Conservation (phyloP, 371 early-diverging fungal genomes). For the Apophysomyces ossiformis region DNA sequence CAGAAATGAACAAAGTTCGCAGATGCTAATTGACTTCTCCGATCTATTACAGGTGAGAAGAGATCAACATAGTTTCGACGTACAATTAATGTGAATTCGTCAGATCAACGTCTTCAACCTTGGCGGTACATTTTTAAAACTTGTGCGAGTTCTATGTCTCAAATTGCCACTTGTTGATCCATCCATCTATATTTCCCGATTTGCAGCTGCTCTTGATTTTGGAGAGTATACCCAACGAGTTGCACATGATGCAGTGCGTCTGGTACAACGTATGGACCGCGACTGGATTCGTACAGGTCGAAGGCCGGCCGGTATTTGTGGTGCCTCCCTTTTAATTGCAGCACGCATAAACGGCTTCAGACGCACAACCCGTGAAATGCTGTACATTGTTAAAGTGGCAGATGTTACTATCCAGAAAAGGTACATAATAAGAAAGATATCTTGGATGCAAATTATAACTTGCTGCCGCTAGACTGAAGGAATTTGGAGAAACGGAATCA, state of each 20-base stretch:
- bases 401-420: constrained; percentile 90
- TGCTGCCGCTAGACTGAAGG: constrained; percentile 67
- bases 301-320: constrained; percentile 99
- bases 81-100: constrained; percentile 4
- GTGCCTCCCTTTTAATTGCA: constrained; percentile 95
- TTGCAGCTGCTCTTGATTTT: constrained; percentile 93
- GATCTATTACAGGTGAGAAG: constrained; percentile 76
- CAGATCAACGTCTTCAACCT: constrained; percentile 92
- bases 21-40: constrained; percentile 99
- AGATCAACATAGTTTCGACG: background rate
- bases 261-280: constrained; percentile 96
- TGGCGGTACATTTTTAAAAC: constrained; percentile 90
- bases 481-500: constrained; percentile 90
- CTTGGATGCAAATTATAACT: background rate
- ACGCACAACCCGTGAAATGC: constrained; percentile 88
- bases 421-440: constrained; percentile 25
- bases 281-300: constrained; percentile 99
- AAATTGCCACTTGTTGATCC: constrained; percentile 95
- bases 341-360: constrained; percentile 94
- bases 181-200: constrained; percentile 94
- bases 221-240: constrained; percentile 87
- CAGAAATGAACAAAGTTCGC: constrained; percentile 86
- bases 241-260: constrained; percentile 80
- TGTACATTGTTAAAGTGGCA: constrained; percentile 92
- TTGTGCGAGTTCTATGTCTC: constrained; percentile 78